Conservation (phyloP, 345 rosid genomes). For the Populus nigra region DNA sequence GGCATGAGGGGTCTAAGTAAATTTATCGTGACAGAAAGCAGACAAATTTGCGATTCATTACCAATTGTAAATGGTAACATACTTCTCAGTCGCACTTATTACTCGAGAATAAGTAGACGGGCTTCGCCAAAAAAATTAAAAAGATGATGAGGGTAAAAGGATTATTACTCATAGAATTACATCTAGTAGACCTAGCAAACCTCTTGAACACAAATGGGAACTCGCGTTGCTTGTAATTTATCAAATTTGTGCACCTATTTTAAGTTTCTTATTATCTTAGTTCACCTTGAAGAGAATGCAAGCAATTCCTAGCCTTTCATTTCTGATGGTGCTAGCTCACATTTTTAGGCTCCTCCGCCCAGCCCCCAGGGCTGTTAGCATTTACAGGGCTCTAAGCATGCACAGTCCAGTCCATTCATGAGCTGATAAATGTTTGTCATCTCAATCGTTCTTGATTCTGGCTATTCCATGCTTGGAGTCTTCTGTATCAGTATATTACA, state of each 20-base stretch:
- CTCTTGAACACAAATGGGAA: not conserved
- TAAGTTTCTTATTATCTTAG: not conserved
- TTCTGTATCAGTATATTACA: not conserved
- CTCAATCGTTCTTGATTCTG: not conserved
- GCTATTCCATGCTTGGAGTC: not conserved
- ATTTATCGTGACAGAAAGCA: not conserved
- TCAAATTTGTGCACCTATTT: not conserved
- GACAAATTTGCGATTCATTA: not conserved
- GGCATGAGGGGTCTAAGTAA: slow-evolving; percentile 40
- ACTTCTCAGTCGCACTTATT: not conserved
- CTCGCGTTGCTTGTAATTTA: not conserved
- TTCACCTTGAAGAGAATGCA: not conserved
- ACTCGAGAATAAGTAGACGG: not conserved
- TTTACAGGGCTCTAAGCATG: not conserved
- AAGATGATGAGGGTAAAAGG: not conserved
- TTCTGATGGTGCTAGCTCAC: not conserved
- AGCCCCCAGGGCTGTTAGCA: not conserved
- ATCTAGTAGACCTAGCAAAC: not conserved
- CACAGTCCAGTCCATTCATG: not conserved
- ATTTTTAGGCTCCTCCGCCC: no score
- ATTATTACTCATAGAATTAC: not conserved
- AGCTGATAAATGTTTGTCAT: not conserved
- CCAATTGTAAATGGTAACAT: not conserved
- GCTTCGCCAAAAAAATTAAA: not conserved
- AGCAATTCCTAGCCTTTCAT: not conserved